Conservation (phyloP, 805 yeast genomes). For the Limtongia smithiae region DNA sequence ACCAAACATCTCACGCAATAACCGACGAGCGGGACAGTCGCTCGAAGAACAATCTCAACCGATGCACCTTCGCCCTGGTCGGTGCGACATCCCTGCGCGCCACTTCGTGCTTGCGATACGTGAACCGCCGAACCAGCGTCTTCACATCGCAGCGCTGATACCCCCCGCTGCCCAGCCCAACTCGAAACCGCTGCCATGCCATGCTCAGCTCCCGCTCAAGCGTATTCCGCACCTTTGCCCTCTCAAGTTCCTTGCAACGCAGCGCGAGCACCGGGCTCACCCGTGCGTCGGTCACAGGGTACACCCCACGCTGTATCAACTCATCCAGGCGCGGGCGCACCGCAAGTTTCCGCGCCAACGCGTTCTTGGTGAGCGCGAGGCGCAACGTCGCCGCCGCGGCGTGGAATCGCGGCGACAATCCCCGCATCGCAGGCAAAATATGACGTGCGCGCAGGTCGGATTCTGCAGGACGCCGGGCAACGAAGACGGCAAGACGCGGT, state of each 20-base stretch:
- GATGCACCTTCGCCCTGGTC: conserved; percentile 24
- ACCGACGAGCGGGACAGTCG: conserved; percentile 13
- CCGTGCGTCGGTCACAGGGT: conserved; percentile 27
- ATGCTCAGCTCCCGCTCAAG: conserved; percentile 17
- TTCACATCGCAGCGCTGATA: conserved; percentile 14
- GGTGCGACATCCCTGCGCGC: conserved; percentile 12
- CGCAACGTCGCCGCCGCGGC: conserved; percentile 23
- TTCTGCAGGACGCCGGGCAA: conserved; percentile 29
- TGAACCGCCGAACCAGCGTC: conserved; percentile 7
- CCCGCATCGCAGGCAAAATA: conserved; percentile 27
- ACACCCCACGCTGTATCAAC: conserved; percentile 32
- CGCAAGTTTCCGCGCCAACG: conserved; percentile 30
- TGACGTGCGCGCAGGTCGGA: conserved; percentile 31
- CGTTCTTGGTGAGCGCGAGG: conserved; percentile 27
- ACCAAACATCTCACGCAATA: background rate
- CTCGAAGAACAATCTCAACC: conserved; percentile 25
- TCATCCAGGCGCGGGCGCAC: conserved; percentile 31
- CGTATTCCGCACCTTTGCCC: conserved; percentile 30
- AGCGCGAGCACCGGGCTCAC: conserved; percentile 25
- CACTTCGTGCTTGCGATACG: conserved; percentile 3
- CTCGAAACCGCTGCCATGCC: conserved; percentile 3
- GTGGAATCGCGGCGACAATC: conserved; percentile 29
- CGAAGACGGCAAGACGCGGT: conserved; percentile 22
- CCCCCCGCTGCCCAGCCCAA: background rate
- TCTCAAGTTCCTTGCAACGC: conserved; percentile 29